A percentile compares a stretch with the other conserved stretches of the same genome.
Conservation (phyloP, 768 basidiomycete species). For the Phlebiopsis gigantea region DNA sequence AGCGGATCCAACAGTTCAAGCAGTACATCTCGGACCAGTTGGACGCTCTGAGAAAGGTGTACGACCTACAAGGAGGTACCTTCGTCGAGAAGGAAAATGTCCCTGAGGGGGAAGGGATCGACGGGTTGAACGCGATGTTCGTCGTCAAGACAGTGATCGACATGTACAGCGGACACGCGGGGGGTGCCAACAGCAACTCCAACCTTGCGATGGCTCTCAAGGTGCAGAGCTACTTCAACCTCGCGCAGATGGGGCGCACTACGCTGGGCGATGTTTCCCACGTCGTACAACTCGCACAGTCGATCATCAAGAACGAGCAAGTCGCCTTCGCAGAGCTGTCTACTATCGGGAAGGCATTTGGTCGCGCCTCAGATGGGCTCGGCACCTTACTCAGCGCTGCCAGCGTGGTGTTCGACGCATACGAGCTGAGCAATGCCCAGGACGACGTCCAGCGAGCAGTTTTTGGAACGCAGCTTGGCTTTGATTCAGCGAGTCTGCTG, state of each 20-base stretch:
- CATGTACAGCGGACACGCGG: background rate
- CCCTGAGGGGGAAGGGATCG: background rate
- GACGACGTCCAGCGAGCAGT: background rate
- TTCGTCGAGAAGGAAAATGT: background rate
- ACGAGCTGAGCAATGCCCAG: background rate
- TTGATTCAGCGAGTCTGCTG: background rate
- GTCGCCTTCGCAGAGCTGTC: background rate
- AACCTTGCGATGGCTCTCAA: background rate
- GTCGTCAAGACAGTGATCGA: background rate
- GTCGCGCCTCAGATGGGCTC: background rate
- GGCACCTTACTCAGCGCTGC: background rate
- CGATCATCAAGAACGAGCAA: background rate
- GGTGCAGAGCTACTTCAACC: background rate
- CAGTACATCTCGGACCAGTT: background rate
- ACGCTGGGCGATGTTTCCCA: background rate
- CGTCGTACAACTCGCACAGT: background rate
- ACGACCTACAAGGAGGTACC: background rate
- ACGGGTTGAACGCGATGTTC: background rate
- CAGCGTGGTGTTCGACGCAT: background rate
- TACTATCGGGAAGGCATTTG: background rate
- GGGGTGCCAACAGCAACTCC: background rate
- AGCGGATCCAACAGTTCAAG: background rate
- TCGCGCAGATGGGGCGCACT: background rate
- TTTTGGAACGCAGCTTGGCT: background rate
- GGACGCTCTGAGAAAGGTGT: background rate